Percentiles rank a stretch among this genome's conserved stretches.
phyloP scores from a whole-genome alignment of 2,329 filamentous ascomycete genomes.

The Cordyceps pruinosa region DNA sequence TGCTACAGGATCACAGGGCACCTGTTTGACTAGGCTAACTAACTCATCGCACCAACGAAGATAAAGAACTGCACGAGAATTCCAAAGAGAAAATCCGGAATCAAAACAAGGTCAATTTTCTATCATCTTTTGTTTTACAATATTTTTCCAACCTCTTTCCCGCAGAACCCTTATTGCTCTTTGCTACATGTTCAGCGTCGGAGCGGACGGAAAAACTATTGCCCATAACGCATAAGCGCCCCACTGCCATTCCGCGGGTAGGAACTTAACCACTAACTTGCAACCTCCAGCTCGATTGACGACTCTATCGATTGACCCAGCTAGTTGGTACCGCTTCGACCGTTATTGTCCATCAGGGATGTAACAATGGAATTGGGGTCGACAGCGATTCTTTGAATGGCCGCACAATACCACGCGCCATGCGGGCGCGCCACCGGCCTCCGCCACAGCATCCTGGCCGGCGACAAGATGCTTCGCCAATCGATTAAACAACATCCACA shows the following conservation, averaged over 20 bases:
- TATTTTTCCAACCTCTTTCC: background rate
- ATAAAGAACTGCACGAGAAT: too few species aligned
- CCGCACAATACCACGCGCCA: conserved; percentile 22
- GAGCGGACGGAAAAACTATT: background rate
- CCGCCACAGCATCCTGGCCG: conserved; percentile 25
- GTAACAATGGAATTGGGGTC: background rate
- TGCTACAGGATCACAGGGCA: too few species aligned
- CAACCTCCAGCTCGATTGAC: background rate
- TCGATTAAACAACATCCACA: conserved; percentile 27
- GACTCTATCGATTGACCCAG: background rate
- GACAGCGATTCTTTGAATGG: conserved; percentile 19
- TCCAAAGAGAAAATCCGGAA: too few species aligned
- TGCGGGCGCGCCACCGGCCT: conserved; percentile 21
- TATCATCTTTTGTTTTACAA: background rate
- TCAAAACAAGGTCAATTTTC: too few species aligned
- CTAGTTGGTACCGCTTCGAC: background rate
- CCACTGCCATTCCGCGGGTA: background rate
- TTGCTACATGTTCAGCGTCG: too few species aligned
- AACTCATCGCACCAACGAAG: too few species aligned
- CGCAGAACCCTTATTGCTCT: background rate
- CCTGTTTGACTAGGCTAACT: too few species aligned
- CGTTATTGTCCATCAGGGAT: background rate
- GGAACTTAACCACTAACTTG: background rate
- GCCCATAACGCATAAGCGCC: background rate
- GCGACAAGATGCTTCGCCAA: conserved; percentile 26